Conservation (phyloP, 139 green algal genomes). For the Edaphochlamys debaryana region DNA sequence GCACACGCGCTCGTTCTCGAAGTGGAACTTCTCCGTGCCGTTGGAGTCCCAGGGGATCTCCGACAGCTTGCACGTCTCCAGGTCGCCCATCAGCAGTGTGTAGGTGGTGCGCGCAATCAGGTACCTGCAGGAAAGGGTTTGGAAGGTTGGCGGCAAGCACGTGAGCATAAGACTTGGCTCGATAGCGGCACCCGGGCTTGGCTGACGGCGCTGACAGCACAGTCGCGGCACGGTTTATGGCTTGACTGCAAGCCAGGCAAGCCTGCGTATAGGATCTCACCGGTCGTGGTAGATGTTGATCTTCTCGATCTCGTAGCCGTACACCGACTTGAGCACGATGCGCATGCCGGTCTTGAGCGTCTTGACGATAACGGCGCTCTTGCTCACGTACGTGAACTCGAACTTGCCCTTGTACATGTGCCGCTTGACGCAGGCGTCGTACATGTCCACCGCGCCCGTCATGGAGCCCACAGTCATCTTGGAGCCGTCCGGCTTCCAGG, state of each 20-base stretch:
- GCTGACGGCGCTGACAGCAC: no score
- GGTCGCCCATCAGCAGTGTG: conserved; percentile 81
- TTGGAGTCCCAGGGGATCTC: conserved; percentile 70
- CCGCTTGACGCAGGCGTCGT: conserved; percentile 77
- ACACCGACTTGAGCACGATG: conserved; percentile 73
- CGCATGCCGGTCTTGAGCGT: conserved; percentile 66
- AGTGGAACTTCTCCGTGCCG: conserved; percentile 75
- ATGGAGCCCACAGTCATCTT: conserved; percentile 73
- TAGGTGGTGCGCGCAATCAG: conserved; percentile 77
- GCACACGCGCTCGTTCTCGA: conserved; percentile 78
- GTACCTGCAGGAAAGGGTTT: conserved; percentile 45
- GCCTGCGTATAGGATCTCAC: no score
- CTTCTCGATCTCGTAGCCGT: conserved; percentile 75
- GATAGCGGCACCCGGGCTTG: no score
- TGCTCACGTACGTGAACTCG: conserved; percentile 87
- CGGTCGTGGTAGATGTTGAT: conserved; percentile 82
- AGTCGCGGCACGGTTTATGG: no score
- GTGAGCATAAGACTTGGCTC: no score
- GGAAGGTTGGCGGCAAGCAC: no score
- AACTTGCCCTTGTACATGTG: conserved; percentile 80
- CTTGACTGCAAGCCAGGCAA: no score
- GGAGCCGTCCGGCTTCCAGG: conserved; percentile 82
- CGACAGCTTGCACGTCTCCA: conserved; percentile 79
- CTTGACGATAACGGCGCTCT: conserved; percentile 78
- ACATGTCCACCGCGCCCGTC: conserved; percentile 80